Evolutionary conservation across 148 eudicot species (phyloP), one percentile per base, ranked within the genome.

Genomic region (Chenopodium suecicum): DNA sequence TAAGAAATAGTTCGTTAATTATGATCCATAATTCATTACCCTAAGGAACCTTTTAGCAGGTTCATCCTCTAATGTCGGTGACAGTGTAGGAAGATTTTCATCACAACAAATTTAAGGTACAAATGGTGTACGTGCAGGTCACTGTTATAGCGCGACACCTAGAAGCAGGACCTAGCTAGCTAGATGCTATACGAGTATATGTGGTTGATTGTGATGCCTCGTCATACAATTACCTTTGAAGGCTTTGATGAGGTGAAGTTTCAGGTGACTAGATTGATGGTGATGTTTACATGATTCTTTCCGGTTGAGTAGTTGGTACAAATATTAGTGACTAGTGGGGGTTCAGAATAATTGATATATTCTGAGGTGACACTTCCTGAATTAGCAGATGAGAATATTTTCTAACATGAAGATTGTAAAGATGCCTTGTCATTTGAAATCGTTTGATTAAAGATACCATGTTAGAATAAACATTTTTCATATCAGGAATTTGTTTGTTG

Each of bases 191-290:
- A 37, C 44, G 54, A 56, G 74, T 67, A 47, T 70, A 46, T 10
- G 68, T 11, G 41, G 58, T 70, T 76, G 17, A 69, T 50, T 20
- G 29, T 10, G 76, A 46, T 70, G 25, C 76, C 76, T 48, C 64
- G n/a, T 73, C 23, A 14, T 78, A 47, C 68, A 60, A 32, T 66
- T 8, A 20, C 62, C 78, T 83, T 78, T 41, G 60, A 75, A 25
- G 74, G 73, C 78, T 83, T 78, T 41, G 60, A 75, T 37, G 74
- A 78, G 52, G 74, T 58, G 11, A 65, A 78, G 19, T 47, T 22
- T 73, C 68, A 73, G 74, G 81, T 31, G 66, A 31, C 48, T 5
- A 29, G 77, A 73, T 32, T 48, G 60, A 73, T 32, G 65, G 60
- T 65, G 78, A 83, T 37, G 79, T 54, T 37, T 54, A 74, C 75